These are phyloP conservation scores for Ammopiptanthus mongolicus DNA, from an alignment of 306 rosid species.

Conservation along the genomic window DNA sequence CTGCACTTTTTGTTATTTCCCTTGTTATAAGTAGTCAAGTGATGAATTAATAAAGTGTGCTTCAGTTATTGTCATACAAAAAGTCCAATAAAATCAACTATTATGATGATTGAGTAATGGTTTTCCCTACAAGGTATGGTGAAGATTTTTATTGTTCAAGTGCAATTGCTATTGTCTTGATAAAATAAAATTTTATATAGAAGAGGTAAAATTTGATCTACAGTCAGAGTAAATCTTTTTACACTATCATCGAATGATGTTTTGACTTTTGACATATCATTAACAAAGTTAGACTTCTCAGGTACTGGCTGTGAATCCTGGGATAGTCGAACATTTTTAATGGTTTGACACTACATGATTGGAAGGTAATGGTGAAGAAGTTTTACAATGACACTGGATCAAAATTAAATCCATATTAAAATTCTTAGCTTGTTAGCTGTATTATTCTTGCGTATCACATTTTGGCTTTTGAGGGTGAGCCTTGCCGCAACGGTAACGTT, in stretches of 20 bases:
- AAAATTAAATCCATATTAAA: neutral
- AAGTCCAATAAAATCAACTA: no score
- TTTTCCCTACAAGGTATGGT: neutral
- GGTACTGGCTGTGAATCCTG: neutral
- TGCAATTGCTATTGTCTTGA: neutral
- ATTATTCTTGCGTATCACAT: neutral
- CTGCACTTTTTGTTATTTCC: no score
- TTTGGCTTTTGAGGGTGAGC: no score
- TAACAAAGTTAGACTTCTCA: neutral
- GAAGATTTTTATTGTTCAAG: neutral
- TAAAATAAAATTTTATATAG: neutral
- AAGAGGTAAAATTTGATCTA: neutral
- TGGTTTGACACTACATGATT: neutral
- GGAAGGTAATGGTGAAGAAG: neutral
- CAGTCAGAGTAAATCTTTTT: neutral
- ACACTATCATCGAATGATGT: no score
- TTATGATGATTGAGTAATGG: no score
- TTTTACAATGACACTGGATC: neutral
- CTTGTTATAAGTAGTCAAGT: no score
- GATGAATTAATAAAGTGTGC: no score
- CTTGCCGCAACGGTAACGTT: no score
- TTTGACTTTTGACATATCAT: no score
- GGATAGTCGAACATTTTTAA: no score
- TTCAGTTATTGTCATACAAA: no score
- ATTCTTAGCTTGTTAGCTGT: neutral